Percentiles rank a stretch among this genome's conserved stretches.
Evolutionary conservation across 2,329 filamentous ascomycete species (phyloP).

Genomic region (Penicillium sp.): DNA sequence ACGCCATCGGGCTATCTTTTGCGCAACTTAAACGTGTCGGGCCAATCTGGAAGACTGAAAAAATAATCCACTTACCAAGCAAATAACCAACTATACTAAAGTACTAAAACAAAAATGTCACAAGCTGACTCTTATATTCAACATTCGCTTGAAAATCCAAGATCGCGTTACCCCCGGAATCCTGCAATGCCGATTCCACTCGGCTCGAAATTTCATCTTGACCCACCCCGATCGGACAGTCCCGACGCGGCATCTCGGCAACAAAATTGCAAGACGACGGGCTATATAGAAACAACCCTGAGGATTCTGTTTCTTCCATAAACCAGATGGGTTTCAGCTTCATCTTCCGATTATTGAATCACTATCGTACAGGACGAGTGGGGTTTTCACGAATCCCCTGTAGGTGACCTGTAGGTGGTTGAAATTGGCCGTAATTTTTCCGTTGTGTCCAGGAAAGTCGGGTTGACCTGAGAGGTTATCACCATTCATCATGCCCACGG

Average conservation of each 20-base stretch:
- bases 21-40: constrained; percentile 6
- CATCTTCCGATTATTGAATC: too few relatives aligned
- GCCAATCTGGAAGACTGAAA: neutral
- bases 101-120: neutral
- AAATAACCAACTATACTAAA: neutral
- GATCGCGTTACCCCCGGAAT: neutral
- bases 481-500: too few relatives aligned
- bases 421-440: too few relatives aligned
- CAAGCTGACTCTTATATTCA: neutral
- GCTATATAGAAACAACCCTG: too few relatives aligned
- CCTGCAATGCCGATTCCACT: constrained; percentile 1
- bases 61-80: neutral
- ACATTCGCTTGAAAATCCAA: neutral
- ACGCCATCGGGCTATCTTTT: constrained; percentile 24
- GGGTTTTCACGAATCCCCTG: too few relatives aligned
- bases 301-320: too few relatives aligned
- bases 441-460: too few relatives aligned
- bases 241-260: neutral
- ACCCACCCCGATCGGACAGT: constrained; percentile 1
- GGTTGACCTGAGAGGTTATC: too few relatives aligned
- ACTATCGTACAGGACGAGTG: too few relatives aligned
- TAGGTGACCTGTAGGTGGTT: too few relatives aligned
- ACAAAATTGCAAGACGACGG: neutral
- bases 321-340: too few relatives aligned
- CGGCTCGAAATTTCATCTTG: constrained; percentile 3